These are phyloP conservation scores for Chlorella ohadii DNA, from an alignment of 139 green algal species.

Conservation along the genomic window DNA sequence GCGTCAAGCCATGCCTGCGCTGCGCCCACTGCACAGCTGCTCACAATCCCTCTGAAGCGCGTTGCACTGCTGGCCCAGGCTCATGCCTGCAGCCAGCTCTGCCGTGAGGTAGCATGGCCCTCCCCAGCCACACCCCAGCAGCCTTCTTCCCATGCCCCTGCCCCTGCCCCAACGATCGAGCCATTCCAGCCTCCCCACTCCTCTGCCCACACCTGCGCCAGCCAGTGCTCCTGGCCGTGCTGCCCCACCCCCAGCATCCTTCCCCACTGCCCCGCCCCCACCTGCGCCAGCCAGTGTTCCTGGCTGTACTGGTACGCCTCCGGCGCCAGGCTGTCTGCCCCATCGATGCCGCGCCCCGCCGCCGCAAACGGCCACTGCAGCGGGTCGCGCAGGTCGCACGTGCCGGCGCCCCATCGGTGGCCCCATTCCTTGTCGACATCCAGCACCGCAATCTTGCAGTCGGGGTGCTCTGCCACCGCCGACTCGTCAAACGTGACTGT, in stretches of 20 bases:
- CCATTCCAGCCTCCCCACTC: no score
- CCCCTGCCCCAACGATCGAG: no score
- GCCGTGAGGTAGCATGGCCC: no score
- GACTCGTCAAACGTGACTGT: conserved; percentile 26
- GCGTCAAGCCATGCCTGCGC: background rate
- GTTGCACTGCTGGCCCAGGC: no score
- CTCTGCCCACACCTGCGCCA: conserved; percentile 19
- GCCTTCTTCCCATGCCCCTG: no score
- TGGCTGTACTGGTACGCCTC: conserved; percentile 47
- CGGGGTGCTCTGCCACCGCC: background rate
- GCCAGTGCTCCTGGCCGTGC: no score
- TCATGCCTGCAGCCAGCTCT: no score
- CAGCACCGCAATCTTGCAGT: conserved; percentile 51
- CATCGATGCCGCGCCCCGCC: conserved; percentile 44
- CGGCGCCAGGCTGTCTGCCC: background rate
- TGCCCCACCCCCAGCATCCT: no score
- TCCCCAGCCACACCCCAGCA: no score
- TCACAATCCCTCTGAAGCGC: no score
- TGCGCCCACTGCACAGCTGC: no score
- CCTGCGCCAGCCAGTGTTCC: conserved; percentile 46
- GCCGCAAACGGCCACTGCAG: conserved; percentile 41
- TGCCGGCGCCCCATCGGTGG: background rate
- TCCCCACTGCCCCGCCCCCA: background rate
- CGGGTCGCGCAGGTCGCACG: conserved; percentile 34
- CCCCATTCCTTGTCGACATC: conserved; percentile 36